These are phyloP conservation scores for Udeniomyces megalosporus DNA, from an alignment of 768 basidiomycete genomes.

Conservation along the genomic window DNA sequence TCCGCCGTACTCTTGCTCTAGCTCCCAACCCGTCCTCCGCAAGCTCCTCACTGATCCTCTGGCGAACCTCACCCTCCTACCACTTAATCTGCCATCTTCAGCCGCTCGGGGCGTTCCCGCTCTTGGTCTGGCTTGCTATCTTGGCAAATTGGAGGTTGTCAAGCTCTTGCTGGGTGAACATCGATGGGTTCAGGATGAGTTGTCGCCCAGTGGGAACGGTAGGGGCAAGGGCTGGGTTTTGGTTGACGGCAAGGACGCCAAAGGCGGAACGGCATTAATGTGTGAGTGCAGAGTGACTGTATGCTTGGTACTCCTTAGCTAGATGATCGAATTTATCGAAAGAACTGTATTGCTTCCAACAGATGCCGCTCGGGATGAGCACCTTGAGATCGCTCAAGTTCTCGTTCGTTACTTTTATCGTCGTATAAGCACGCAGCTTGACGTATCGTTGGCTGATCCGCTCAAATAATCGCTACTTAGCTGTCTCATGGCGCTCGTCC, in stretches of 20 bases:
- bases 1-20: neutral
- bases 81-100: neutral
- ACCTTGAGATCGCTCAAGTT: constrained; percentile 7
- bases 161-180: neutral
- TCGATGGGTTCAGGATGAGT: neutral
- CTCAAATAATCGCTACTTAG: neutral
- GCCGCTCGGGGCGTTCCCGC: neutral
- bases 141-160: neutral
- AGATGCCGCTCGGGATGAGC: constrained; percentile 1
- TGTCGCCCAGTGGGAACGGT: neutral
- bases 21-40: neutral
- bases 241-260: neutral
- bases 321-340: neutral
- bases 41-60: neutral
- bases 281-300: neutral
- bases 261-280: constrained; percentile 7
- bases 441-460: neutral
- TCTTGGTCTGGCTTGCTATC: neutral
- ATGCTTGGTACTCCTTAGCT: neutral
- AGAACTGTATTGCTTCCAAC: neutral
- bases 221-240: neutral
- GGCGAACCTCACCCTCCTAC: neutral
- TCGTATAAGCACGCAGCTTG: neutral
- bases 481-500: constrained; percentile 7
- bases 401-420: neutral